Percentiles rank a stretch among this genome's conserved stretches.
phyloP scores from a whole-genome alignment of 257 asterid genomes.

The Plantago major region DNA sequence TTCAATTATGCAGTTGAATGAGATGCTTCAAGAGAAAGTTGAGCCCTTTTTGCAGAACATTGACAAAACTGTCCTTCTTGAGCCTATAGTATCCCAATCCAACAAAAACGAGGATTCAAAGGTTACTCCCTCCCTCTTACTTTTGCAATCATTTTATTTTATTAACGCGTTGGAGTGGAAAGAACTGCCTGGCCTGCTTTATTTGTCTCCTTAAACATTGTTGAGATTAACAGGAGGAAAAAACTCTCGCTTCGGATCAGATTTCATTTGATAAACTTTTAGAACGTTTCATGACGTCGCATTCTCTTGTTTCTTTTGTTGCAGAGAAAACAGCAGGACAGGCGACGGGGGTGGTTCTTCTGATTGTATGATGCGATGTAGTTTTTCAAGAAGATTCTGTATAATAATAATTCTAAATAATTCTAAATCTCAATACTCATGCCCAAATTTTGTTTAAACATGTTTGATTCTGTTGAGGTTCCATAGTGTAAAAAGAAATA shows the following conservation, averaged over 20 bases:
- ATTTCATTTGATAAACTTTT: constrained; percentile 1
- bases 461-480: background rate
- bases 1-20: constrained; percentile 56
- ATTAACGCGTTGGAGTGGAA: background rate
- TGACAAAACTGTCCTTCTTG: constrained; percentile 52
- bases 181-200: background rate
- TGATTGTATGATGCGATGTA: constrained; percentile 24
- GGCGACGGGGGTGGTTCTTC: constrained; percentile 57
- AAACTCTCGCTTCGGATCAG: background rate
- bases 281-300: constrained; percentile 4
- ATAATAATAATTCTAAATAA: background rate
- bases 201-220: background rate
- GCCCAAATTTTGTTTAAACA: background rate
- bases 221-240: background rate
- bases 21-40: constrained; percentile 81
- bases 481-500: no score
- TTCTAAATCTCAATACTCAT: background rate
- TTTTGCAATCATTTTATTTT: background rate
- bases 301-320: constrained; percentile 9
- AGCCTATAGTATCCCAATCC: constrained; percentile 53
- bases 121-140: constrained; percentile 32
- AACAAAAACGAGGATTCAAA: constrained; percentile 41
- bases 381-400: constrained; percentile 7
- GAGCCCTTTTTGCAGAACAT: constrained; percentile 67
- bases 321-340: constrained; percentile 40